Evolutionary conservation across 371 early-diverging fungal genomes (phyloP), one percentile per base, ranked within the genome.

Genomic region (Nematocida homosporus): DNA sequence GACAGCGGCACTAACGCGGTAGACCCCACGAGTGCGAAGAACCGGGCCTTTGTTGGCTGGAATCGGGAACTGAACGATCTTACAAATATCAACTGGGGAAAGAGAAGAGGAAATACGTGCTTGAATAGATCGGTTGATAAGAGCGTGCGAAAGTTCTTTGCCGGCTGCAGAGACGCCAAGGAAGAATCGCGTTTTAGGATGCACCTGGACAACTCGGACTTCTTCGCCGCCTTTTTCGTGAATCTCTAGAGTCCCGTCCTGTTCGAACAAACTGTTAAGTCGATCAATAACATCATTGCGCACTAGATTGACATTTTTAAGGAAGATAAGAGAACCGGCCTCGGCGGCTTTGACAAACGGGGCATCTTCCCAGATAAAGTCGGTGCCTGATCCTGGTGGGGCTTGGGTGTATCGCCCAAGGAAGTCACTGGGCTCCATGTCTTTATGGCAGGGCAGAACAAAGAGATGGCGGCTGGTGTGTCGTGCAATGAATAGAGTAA

Each of bases 291-390:
- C 97, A 20, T 97, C 93, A 82, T 95, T 95, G 67, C 95, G 95
- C 2, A 97, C 97, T 41, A 99, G 86, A 23, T 97, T 95, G n/a
- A 99, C 95, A 87, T 99, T 98, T 86, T 99, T 98, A 51, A 99
- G 86, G 76, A 98, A 86, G 81, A 99, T 93, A 63, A 89, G 81
- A 25, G 89, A 86, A 18, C 97, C 98, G 18, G 86, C 80, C 77
- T 89, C 89, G 89, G 98, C 88, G 6, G 97, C 89, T 78, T 89
- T 88, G 8, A 94, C 89, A 41, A 99, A 86, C 4, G 93, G 92
- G 30, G 98, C 97, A 56, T 84, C 76, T 59, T 76, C 77, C 80
- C 80, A 85, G 32, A 57, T 27, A 20, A 82, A 72, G 0, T 40
- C 50, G 20, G 3, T 5, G 27, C 16, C 13, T 5, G 30, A 75